Evolutionary conservation across 805 yeast genomes (phyloP).

Genomic region (Pichia eremophila): DNA sequence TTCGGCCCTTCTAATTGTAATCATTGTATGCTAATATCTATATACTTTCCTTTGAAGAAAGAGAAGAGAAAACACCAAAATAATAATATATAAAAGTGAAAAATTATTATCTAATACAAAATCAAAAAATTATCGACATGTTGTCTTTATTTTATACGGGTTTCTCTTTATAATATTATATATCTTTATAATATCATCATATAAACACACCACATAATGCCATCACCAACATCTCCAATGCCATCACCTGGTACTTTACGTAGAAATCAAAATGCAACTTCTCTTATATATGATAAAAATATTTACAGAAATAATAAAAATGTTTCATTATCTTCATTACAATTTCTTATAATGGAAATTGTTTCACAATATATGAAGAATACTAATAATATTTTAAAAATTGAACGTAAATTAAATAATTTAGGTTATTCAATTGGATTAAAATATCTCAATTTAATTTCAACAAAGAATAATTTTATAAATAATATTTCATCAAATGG

Average conservation of each 20-base stretch:
- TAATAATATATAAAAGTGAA: too few relatives aligned
- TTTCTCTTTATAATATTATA: too few relatives aligned
- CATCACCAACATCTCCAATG: constrained; percentile 11
- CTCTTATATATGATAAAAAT: constrained; percentile 58
- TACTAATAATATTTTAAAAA: constrained; percentile 59
- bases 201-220: too few relatives aligned
- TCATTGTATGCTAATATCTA: constrained; percentile 13
- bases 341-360: constrained; percentile 62
- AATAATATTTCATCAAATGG: constrained; percentile 34
- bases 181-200: too few relatives aligned
- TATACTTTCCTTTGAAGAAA: too few relatives aligned
- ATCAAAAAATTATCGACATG: too few relatives aligned
- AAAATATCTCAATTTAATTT: constrained; percentile 57
- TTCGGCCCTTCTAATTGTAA: constrained; percentile 82
- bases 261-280: constrained; percentile 6
- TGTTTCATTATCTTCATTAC: constrained; percentile 55
- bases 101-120: background rate
- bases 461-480: constrained; percentile 52
- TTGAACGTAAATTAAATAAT: constrained; percentile 50
- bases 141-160: too few relatives aligned
- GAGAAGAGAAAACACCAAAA: background rate
- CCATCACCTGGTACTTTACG: background rate
- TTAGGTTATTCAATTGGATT: constrained; percentile 75
- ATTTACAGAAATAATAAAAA: constrained; percentile 57
- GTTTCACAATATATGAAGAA: constrained; percentile 55